A percentile compares a stretch with the other conserved stretches of the same genome.
These are phyloP conservation scores for Hysterangium stoloniferum DNA, from an alignment of 768 basidiomycete genomes.

Conservation along the genomic window DNA sequence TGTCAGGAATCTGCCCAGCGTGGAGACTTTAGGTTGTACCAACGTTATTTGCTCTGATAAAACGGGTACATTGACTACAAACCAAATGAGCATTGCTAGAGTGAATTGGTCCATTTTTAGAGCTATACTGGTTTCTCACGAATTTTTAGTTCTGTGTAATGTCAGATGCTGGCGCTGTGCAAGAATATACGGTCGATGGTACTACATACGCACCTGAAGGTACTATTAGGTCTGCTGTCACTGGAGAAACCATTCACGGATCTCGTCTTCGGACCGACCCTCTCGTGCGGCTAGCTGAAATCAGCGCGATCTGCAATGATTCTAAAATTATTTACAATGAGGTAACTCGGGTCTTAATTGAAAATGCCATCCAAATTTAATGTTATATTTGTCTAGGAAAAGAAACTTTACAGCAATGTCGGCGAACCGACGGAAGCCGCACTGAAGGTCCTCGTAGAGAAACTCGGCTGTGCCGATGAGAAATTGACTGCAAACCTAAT, in stretches of 20 bases:
- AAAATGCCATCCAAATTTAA: not conserved
- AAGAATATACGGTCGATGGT: constrained; percentile 80
- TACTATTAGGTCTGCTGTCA: constrained; percentile 48
- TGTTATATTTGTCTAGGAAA: constrained; percentile 47
- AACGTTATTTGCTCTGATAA: constrained; percentile 99
- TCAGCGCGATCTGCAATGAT: constrained; percentile 91
- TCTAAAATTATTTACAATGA: constrained; percentile 79
- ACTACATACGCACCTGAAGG: constrained; percentile 88
- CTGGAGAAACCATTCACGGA: constrained; percentile 46
- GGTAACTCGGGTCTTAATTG: constrained; percentile 34
- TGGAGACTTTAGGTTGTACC: constrained; percentile 95
- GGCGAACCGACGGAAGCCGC: constrained; percentile 98
- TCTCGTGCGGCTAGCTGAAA: constrained; percentile 81
- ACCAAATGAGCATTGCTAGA: constrained; percentile 92
- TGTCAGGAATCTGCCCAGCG: constrained; percentile 90
- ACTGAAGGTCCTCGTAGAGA: constrained; percentile 90
- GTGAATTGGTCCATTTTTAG: constrained; percentile 29
- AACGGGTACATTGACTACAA: constrained; percentile 93
- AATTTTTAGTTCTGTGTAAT: constrained; percentile 63
- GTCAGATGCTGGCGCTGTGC: constrained; percentile 36
- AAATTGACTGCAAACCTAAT: constrained; percentile 50
- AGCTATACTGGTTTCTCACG: not conserved
- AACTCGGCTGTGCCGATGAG: constrained; percentile 69
- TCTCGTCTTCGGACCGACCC: constrained; percentile 59
- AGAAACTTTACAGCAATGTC: constrained; percentile 67